Percentiles rank a stretch among this genome's conserved stretches.
Conservation (phyloP, 2,329 filamentous ascomycete species). For the Septoria petroselini region DNA sequence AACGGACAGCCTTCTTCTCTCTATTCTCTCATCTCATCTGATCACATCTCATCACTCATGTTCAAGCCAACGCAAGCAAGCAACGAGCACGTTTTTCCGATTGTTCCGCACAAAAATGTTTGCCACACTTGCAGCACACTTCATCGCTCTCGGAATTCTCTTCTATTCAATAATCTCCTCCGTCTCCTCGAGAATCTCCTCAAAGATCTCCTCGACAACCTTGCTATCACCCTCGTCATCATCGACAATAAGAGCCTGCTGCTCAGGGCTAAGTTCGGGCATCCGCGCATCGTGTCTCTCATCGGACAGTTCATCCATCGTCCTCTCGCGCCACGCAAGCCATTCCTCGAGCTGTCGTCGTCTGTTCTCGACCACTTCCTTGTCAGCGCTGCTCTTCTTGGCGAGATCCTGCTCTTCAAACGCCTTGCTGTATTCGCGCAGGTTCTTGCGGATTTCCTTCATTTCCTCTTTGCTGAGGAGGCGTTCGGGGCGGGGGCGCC, state of each 20-base stretch:
- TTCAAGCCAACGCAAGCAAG: too few species aligned
- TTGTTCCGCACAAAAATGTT: too few species aligned
- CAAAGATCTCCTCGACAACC: constrained; percentile 72
- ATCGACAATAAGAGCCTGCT: constrained; percentile 54
- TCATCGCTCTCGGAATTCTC: constrained; percentile 13
- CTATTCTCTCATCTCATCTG: too few species aligned
- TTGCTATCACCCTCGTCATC: constrained; percentile 50
- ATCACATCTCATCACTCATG: too few species aligned
- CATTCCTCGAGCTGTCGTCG: constrained; percentile 83
- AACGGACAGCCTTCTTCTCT: too few species aligned
- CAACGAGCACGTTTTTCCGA: too few species aligned
- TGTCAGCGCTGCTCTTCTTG: constrained; percentile 88
- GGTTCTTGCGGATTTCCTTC: constrained; percentile 95
- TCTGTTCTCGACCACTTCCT: constrained; percentile 86
- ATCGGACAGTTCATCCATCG: constrained; percentile 68
- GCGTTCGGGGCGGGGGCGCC: constrained; percentile 88
- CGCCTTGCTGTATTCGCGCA: constrained; percentile 89
- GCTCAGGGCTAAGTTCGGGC: constrained; percentile 62
- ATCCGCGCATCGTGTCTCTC: constrained; percentile 68
- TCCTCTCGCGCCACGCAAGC: constrained; percentile 74
- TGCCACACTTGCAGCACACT: neutral
- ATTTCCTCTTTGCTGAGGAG: constrained; percentile 95
- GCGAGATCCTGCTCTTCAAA: constrained; percentile 96
- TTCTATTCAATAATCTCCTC: constrained; percentile 72
- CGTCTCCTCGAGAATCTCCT: constrained; percentile 83